Base-by-base conservation (phyloP, 2,329 filamentous ascomycete genomes). In the Pyrenochaeta sp. region DNA sequence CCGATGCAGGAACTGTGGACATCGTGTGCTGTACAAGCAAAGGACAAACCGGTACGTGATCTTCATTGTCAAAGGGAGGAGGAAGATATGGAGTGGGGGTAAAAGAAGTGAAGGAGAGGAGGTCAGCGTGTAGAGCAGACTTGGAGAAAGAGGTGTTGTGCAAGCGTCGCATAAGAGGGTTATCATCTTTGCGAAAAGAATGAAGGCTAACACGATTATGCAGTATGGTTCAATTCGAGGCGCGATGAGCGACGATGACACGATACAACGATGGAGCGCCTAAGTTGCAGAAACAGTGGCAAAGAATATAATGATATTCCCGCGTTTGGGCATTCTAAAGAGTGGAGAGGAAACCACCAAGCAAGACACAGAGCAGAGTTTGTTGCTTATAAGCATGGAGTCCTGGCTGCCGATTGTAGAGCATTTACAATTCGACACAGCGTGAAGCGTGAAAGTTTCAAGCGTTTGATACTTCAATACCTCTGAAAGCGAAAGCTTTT, bases 171-270 rank as follows among this genome's bases (percentile, higher is more conserved):
- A 18, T 9, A 27, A 27, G 23, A 27, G 23, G 23, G 23, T 27
- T 9, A 27, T 27, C 23, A 6, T 23, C 14, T 39, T 4, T 10
- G 2, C 4, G 29, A 29, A 21, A 35, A 45, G 43, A 10, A 49
- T 14, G 11, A 35, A 36, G 41, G 61, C 62, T 72, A 61, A 67
- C 45, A 30, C 17, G 17, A 30, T 17, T 15, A 40, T 1, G 17
- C 53, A 77, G 94, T 73, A 97, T 98, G 93, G 93, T 98, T 45
- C 95, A 99, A 80, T 98, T 99, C 72, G 93, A 99, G 82, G 95
- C 95, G 45, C 87, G 94, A 79, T 98, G 64, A 73, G 31, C 3
- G 27, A 37, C 17, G 27, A 17, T 11, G 39, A 18, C 17, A 10
- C 21, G 21, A 42, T 42, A 42, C 40, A 12, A 42, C 5, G 23